Evolutionary conservation across 768 basidiomycete genomes (phyloP), one percentile per base, ranked within the genome.

Genomic region (Amanita jacksonii): DNA sequence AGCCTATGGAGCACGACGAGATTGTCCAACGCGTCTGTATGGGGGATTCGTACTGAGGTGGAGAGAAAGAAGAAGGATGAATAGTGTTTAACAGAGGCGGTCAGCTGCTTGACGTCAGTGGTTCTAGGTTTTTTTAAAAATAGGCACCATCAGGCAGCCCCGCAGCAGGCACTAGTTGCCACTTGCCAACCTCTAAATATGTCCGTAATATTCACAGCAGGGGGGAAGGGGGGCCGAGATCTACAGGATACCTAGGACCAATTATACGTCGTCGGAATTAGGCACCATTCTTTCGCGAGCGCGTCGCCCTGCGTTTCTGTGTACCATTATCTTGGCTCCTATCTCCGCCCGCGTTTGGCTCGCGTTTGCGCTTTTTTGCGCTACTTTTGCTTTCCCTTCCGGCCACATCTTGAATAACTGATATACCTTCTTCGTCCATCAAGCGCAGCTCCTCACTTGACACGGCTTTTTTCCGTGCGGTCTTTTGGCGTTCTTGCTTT

Each of bases 361-460:
- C 16, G 12, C 41, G 41, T 32, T 42, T 42, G 20, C 41, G 41
- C n/a, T 42, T 42, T 34, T 22, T 32, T 19, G 20, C 23, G 31
- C 20, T 5, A 22, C 23, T 42, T 42, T 33, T 15, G 8, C 24
- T 42, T 23, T 42, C 7, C 3, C 2, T 8, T 10, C 24, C 6
- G 37, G 18, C 13, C 5, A 5, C 6, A n/a, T 13, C 2, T 8
- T 38, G 8, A 24, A 4, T 7, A n/a, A 13, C 19, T 8, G n/a
- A 22, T 8, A 15, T 31, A 8, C 12, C 41, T 7, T 3, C 28
- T 31, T 16, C n/a, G n/a, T n/a, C 19, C 23, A 6, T 8, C 30
- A 20, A 10, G n/a, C n/a, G n/a, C n/a, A n/a, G n/a, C 16, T 23
- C 40, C 31, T 33, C 20, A 10, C 19, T 12, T n/a, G 32, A 36